Percentiles rank a stretch among this genome's conserved stretches.
These are phyloP conservation scores for Suhomyces kunorum DNA, from an alignment of 1,139 yeast species.

Conservation along the genomic window DNA sequence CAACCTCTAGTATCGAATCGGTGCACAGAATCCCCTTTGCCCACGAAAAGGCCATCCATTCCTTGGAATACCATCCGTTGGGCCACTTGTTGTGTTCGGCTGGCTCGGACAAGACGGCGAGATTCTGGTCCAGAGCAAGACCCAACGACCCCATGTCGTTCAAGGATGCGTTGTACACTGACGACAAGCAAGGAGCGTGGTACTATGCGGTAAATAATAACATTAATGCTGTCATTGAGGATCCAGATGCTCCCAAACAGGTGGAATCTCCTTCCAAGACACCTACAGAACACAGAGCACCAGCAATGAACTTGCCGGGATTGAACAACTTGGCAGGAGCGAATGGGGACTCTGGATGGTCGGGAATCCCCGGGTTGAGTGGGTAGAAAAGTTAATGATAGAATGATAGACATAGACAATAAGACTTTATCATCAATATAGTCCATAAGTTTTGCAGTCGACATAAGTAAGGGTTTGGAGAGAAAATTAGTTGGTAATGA, in stretches of 20 bases:
- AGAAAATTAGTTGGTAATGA: too few species aligned
- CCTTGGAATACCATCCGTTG: constrained; percentile 88
- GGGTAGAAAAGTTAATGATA: constrained; percentile 13
- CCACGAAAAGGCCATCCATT: constrained; percentile 89
- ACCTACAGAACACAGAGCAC: constrained; percentile 3
- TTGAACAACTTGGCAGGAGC: constrained; percentile 20
- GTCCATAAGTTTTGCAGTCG: too few species aligned
- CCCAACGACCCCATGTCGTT: constrained; percentile 87
- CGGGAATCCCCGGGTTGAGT: constrained; percentile 24
- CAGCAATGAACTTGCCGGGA: constrained; percentile 27
- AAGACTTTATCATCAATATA: too few species aligned
- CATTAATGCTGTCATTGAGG: constrained; percentile 57
- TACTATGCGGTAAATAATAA: constrained; percentile 68
- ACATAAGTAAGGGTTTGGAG: too few species aligned
- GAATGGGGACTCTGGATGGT: constrained; percentile 11
- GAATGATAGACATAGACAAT: neutral
- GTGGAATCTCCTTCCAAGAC: constrained; percentile 2
- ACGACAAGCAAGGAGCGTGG: constrained; percentile 73
- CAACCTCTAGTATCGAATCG: constrained; percentile 37
- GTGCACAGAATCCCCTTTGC: constrained; percentile 81
- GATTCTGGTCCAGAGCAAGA: constrained; percentile 92
- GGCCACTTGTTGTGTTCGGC: constrained; percentile 93
- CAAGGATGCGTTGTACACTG: constrained; percentile 77
- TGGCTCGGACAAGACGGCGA: constrained; percentile 89
- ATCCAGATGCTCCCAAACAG: constrained; percentile 18